These are phyloP conservation scores for Botryotinia convoluta DNA, from an alignment of 2,329 filamentous ascomycete species.

Conservation along the genomic window DNA sequence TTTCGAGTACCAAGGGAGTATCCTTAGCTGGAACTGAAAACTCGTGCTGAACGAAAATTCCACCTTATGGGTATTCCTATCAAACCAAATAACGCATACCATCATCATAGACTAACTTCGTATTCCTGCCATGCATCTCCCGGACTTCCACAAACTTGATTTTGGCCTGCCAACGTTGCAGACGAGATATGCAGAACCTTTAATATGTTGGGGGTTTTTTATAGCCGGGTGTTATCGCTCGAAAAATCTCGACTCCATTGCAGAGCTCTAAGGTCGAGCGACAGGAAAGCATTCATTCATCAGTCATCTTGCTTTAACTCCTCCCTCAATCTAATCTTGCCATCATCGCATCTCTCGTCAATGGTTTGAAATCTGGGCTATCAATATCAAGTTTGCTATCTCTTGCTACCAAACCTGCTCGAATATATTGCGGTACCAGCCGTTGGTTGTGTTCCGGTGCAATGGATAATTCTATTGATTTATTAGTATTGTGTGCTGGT, in stretches of 20 bases:
- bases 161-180: constrained; percentile 31
- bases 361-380: constrained; percentile 87
- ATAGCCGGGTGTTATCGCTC: constrained; percentile 33
- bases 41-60: constrained; percentile 32
- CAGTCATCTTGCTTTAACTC: constrained; percentile 31
- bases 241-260: constrained; percentile 31
- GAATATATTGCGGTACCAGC: constrained; percentile 81
- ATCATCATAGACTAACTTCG: constrained; percentile 34
- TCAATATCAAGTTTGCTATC: constrained; percentile 62
- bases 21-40: constrained; percentile 31
- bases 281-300: constrained; percentile 40
- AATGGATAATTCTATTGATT: constrained; percentile 83
- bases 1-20: constrained; percentile 29
- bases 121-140: constrained; percentile 33
- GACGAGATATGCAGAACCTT: constrained; percentile 33
- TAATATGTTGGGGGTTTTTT: constrained; percentile 34
- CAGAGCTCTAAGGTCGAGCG: constrained; percentile 33
- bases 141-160: constrained; percentile 35
- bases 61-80: constrained; percentile 37
- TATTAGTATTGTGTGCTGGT: not conserved
- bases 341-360: constrained; percentile 95
- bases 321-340: constrained; percentile 83
- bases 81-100: constrained; percentile 38
- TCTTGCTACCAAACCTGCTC: constrained; percentile 67
- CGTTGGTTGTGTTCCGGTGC: constrained; percentile 81